Conservation (phyloP, 73 alveolate genomes). For the Tetrahymena malaccensis region DNA sequence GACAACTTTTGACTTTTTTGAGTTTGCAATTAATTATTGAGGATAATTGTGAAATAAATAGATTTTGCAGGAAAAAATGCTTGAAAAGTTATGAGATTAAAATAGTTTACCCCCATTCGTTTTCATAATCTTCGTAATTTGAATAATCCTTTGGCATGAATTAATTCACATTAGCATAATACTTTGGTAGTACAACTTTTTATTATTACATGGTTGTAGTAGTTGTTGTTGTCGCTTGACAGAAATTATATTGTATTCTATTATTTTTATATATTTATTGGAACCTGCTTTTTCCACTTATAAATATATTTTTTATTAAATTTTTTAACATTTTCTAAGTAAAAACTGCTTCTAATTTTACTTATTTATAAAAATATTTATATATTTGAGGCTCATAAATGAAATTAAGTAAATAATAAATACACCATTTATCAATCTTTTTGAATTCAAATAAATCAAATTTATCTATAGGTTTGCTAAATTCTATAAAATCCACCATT, state of each 20-base stretch:
- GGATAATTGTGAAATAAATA: not conserved
- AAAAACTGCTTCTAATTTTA: not conserved
- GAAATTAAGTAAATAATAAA: not conserved
- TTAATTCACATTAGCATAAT: constrained; percentile 41
- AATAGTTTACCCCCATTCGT: constrained; percentile 57
- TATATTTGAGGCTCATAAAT: not conserved
- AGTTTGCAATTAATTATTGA: not conserved
- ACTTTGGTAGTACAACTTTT: constrained; percentile 36
- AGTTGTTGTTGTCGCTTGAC: not conserved
- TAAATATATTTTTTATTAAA: not conserved
- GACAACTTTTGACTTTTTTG: not conserved
- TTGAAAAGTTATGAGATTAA: not conserved
- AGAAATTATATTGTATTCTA: not conserved
- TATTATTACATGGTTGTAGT: not conserved
- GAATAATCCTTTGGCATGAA: constrained; percentile 58
- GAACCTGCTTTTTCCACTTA: not conserved
- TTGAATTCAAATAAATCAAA: not conserved
- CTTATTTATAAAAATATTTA: not conserved
- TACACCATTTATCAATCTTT: not conserved
- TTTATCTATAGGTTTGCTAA: not conserved
- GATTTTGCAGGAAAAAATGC: not conserved
- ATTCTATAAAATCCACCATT: not conserved
- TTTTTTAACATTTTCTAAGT: not conserved
- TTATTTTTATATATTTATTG: not conserved
- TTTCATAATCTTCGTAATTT: constrained; percentile 62